These are phyloP conservation scores for Penicillium flavigenum DNA, from an alignment of 495 filamentous ascomycete species.

Conservation along the genomic window DNA sequence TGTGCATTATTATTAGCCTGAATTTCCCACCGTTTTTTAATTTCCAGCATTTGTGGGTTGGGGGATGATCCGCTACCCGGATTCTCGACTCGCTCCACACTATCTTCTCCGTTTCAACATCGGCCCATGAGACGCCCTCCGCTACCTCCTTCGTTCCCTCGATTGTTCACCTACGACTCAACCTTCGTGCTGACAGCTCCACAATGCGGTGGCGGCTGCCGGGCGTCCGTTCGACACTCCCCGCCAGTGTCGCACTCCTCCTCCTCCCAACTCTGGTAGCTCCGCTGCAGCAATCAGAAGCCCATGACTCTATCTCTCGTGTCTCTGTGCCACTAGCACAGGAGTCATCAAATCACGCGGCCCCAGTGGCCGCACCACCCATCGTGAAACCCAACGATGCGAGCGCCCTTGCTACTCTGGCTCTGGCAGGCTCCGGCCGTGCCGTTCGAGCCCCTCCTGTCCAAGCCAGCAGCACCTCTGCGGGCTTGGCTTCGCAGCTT, in stretches of 20 bases:
- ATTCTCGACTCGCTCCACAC: constrained; percentile 29
- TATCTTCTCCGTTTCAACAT: constrained; percentile 6
- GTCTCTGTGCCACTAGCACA: constrained; percentile 35
- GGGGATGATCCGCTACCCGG: constrained; percentile 31
- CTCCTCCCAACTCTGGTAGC: constrained; percentile 45
- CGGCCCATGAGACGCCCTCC: constrained; percentile 8
- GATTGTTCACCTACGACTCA: neutral
- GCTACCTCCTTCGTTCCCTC: neutral
- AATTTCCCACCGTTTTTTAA: neutral
- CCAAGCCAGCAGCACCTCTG: constrained; percentile 59
- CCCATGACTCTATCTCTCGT: constrained; percentile 33
- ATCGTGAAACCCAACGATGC: constrained; percentile 66
- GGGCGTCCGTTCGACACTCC: constrained; percentile 47
- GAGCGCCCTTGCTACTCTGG: constrained; percentile 91
- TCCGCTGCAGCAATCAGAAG: constrained; percentile 51
- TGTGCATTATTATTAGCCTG: neutral
- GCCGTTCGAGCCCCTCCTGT: constrained; percentile 83
- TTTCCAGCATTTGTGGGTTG: constrained; percentile 13
- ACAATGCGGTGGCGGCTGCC: constrained; percentile 53
- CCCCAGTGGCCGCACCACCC: constrained; percentile 24
- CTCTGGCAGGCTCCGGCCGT: constrained; percentile 73
- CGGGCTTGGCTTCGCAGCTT: constrained; percentile 76
- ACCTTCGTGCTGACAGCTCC: constrained; percentile 33
- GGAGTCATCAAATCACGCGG: constrained; percentile 21
- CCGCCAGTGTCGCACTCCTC: constrained; percentile 50